Conservation (phyloP, 768 basidiomycete species). For the Austroboletus festivus region DNA sequence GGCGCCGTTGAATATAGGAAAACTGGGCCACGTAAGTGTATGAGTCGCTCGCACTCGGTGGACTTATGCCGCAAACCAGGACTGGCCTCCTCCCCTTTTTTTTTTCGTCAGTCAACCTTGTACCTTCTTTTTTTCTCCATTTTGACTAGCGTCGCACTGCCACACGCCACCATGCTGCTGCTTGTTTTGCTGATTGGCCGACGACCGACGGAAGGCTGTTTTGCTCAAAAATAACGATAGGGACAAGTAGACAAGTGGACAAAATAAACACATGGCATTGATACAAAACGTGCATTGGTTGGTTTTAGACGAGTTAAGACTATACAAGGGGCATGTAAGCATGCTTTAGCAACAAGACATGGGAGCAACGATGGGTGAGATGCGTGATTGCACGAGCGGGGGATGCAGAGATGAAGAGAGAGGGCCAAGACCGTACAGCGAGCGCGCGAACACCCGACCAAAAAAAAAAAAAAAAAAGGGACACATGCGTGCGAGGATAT, state of each 20-base stretch:
- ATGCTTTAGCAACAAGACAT: conserved; percentile 3
- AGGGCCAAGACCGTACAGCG: background rate
- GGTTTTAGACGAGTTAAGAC: conserved; percentile 9
- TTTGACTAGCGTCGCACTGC: background rate
- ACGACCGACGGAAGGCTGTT: too few species aligned
- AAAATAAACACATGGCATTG: conserved; percentile 13
- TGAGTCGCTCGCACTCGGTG: background rate
- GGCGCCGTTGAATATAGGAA: conserved; percentile 22
- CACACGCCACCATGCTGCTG: background rate
- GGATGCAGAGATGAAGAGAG: background rate
- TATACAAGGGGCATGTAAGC: conserved; percentile 14
- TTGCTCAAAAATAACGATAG: too few species aligned
- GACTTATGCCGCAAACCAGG: background rate
- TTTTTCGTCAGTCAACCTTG: too few species aligned
- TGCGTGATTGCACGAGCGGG: background rate
- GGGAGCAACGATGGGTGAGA: background rate
- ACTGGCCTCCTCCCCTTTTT: too few species aligned
- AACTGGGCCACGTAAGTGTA: background rate
- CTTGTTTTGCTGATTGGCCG: background rate
- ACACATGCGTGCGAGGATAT: background rate
- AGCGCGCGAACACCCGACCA: background rate
- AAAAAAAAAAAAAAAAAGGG: background rate
- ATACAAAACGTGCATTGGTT: conserved; percentile 19
- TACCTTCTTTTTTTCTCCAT: background rate
- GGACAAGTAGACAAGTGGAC: too few species aligned